Conservation (phyloP, 2,329 filamentous ascomycete species). For the Knufia petricola region DNA sequence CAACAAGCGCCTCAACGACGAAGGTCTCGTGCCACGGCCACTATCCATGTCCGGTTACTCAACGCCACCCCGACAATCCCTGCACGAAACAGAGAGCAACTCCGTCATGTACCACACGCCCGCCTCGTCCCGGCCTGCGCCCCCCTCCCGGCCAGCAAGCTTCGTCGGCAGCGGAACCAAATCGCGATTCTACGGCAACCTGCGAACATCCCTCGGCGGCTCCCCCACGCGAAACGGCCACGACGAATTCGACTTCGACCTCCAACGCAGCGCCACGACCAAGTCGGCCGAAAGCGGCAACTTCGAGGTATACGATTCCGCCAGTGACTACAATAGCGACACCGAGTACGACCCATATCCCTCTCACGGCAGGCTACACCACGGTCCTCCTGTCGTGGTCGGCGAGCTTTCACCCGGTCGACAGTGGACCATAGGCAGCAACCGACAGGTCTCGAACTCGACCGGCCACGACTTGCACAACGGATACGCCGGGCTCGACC, state of each 20-base stretch:
- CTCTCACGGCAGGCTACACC: constrained; percentile 27
- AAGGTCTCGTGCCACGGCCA: neutral
- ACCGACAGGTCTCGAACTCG: constrained; percentile 19
- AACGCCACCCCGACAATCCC: constrained; percentile 8
- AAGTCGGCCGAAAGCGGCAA: constrained; percentile 21
- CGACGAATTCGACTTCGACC: constrained; percentile 9
- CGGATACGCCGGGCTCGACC: constrained; percentile 22
- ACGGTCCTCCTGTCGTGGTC: constrained; percentile 32
- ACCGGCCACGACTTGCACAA: constrained; percentile 19
- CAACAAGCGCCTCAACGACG: constrained; percentile 9
- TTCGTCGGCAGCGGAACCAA: constrained; percentile 28
- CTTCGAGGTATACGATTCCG: constrained; percentile 19
- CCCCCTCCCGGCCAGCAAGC: constrained; percentile 19
- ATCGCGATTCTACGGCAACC: constrained; percentile 32
- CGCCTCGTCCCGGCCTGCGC: too few relatives aligned
- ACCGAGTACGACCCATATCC: constrained; percentile 20
- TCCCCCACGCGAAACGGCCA: constrained; percentile 5
- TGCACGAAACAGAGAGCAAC: constrained; percentile 27
- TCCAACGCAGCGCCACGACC: constrained; percentile 18
- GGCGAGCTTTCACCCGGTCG: constrained; percentile 18
- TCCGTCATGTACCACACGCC: constrained; percentile 18
- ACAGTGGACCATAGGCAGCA: constrained; percentile 16
- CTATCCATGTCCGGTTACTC: constrained; percentile 3
- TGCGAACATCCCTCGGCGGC: constrained; percentile 19
- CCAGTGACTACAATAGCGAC: constrained; percentile 13